Conservation (phyloP, 2,329 filamentous ascomycete genomes). For the Chaetomium olivaceum region DNA sequence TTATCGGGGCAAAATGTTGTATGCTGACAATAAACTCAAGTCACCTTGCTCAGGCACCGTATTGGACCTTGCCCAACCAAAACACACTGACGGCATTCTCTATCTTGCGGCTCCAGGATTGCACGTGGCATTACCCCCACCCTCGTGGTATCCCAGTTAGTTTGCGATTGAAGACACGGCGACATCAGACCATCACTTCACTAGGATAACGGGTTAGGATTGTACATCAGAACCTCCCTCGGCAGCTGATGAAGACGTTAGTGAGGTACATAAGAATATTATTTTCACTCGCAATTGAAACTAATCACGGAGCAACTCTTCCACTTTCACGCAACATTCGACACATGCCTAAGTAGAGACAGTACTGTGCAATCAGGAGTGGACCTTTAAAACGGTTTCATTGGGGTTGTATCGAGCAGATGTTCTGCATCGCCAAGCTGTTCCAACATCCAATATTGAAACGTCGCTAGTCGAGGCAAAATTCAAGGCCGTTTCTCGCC, state of each 20-base stretch:
- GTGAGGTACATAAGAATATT: neutral
- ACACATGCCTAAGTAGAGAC: no score
- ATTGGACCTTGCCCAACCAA: neutral
- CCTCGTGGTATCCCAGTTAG: neutral
- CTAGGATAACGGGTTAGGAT: neutral
- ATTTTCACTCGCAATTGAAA: neutral
- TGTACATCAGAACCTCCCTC: neutral
- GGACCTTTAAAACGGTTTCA: neutral
- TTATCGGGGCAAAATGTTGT: neutral
- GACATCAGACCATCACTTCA: neutral
- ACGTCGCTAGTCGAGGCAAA: neutral
- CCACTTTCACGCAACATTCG: no score
- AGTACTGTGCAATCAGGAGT: neutral
- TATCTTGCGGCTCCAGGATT: neutral
- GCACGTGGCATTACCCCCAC: slow-evolving; percentile 3
- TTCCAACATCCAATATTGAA: neutral
- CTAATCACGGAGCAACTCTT: neutral
- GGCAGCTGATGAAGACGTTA: neutral
- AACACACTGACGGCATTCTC: neutral
- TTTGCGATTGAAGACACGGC: neutral
- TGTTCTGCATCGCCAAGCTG: neutral
- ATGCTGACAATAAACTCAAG: neutral
- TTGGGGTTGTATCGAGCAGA: neutral
- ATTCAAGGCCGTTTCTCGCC: neutral
- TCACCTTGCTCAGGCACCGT: neutral